phyloP scores from a whole-genome alignment of 495 filamentous ascomycete species.

The Penicillium canescens region DNA sequence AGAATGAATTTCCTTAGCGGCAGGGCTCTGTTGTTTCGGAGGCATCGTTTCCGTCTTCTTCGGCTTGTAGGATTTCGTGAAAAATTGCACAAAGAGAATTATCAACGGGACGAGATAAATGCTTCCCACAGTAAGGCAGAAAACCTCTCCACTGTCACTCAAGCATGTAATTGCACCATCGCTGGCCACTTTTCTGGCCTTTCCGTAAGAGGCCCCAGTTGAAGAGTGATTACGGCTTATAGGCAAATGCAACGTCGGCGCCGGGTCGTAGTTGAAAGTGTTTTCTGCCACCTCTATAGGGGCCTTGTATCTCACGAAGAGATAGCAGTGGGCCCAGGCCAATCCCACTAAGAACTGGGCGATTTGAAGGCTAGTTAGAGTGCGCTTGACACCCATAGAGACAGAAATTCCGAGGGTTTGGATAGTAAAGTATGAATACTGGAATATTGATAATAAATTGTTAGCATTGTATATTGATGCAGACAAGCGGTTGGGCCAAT shows the following conservation, averaged over 20 bases:
- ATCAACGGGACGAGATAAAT: conserved; percentile 15
- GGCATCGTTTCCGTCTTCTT: too few relatives aligned
- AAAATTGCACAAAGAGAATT: conserved; percentile 15
- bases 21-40: too few relatives aligned
- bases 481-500: neutral
- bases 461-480: too few relatives aligned
- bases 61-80: conserved; percentile 18
- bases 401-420: conserved; percentile 14
- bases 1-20: too few relatives aligned
- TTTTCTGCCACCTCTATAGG: neutral
- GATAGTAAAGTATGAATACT: conserved; percentile 20
- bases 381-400: conserved; percentile 10
- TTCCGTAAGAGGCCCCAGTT: neutral
- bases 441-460: neutral
- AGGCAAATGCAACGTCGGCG: neutral
- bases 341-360: conserved; percentile 16
- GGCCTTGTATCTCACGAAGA: conserved; percentile 14
- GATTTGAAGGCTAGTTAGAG: conserved; percentile 18
- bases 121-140: neutral
- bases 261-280: neutral
- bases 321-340: conserved; percentile 1
- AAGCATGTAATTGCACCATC: conserved; percentile 11
- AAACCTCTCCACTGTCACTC: conserved; percentile 10
- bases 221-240: neutral
- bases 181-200: neutral